These are phyloP conservation scores for Phoenix roebelenii DNA, from an alignment of 176 grass and related monocot species.

Conservation along the genomic window DNA sequence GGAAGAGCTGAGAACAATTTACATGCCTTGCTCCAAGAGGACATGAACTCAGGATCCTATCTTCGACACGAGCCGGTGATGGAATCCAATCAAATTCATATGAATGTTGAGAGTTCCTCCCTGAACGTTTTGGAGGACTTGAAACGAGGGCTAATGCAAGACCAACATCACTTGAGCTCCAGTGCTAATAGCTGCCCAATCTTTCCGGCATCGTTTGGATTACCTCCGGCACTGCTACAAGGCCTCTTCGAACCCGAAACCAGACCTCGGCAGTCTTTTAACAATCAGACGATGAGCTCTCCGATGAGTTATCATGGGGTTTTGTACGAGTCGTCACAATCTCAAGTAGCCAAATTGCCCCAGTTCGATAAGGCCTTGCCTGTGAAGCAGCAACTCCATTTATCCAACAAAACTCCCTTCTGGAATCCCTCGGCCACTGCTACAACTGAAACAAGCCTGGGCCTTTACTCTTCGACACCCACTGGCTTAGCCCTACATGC, in stretches of 20 bases:
- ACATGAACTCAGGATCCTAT: neutral
- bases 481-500: conserved; percentile 17
- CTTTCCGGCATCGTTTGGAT: neutral
- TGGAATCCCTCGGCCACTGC: conserved; percentile 36
- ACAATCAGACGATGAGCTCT: neutral
- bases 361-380: conserved; percentile 1
- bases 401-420: conserved; percentile 47
- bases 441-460: conserved; percentile 11
- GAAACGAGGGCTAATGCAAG: neutral
- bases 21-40: conserved; percentile 3
- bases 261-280: neutral
- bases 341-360: conserved; percentile 5
- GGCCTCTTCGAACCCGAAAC: neutral
- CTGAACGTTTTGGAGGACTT: neutral
- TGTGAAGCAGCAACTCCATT: conserved; percentile 28
- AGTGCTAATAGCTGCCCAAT: neutral
- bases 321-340: conserved; percentile 1
- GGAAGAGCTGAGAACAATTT: neutral
- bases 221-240: neutral
- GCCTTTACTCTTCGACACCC: neutral
- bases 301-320: conserved; percentile 13
- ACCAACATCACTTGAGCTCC: neutral
- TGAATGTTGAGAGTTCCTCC: too few relatives aligned
- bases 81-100: too few relatives aligned
- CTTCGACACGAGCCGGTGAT: too few relatives aligned